These are phyloP conservation scores for Sporothrix variecibatus DNA, from an alignment of 2,329 filamentous ascomycete genomes.

Conservation along the genomic window DNA sequence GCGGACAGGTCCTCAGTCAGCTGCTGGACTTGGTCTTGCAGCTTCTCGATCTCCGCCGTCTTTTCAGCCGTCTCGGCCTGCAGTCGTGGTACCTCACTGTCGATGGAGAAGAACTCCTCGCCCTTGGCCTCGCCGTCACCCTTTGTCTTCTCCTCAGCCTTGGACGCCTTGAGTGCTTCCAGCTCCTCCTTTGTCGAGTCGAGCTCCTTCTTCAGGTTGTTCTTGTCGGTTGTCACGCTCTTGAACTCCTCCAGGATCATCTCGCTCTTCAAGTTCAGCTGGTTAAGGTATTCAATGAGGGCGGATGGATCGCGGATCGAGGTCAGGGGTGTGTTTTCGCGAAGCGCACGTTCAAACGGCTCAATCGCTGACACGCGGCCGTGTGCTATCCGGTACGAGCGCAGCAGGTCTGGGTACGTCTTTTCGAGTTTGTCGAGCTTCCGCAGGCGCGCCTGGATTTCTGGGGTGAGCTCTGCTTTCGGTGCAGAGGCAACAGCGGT, in stretches of 20 bases:
- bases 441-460: slow-evolving; percentile 73
- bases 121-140: slow-evolving; percentile 32
- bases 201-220: slow-evolving; percentile 74
- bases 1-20: slow-evolving; percentile 67
- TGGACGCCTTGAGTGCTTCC: slow-evolving; percentile 46
- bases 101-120: slow-evolving; percentile 90
- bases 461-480: slow-evolving; percentile 64
- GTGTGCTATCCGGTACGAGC: slow-evolving; percentile 90
- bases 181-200: slow-evolving; percentile 70
- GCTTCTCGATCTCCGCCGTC: slow-evolving; percentile 67
- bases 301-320: slow-evolving; percentile 84
- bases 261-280: slow-evolving; percentile 80
- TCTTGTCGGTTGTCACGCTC: slow-evolving; percentile 77
- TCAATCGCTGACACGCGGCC: slow-evolving; percentile 84
- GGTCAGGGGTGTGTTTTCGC: slow-evolving; percentile 88
- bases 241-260: slow-evolving; percentile 96
- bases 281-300: slow-evolving; percentile 85
- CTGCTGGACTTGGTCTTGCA: slow-evolving; percentile 68
- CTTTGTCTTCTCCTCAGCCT: slow-evolving; percentile 37
- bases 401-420: slow-evolving; percentile 87
- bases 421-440: slow-evolving; percentile 89
- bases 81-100: slow-evolving; percentile 81
- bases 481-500: slow-evolving; percentile 26
- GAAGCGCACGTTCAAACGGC: slow-evolving; percentile 85
- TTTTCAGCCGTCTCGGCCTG: slow-evolving; percentile 70